Evolutionary conservation across 1,284 basidiomycete species (phyloP), one percentile per base, ranked within the genome.

Genomic region (Testicularia cyperi): DNA sequence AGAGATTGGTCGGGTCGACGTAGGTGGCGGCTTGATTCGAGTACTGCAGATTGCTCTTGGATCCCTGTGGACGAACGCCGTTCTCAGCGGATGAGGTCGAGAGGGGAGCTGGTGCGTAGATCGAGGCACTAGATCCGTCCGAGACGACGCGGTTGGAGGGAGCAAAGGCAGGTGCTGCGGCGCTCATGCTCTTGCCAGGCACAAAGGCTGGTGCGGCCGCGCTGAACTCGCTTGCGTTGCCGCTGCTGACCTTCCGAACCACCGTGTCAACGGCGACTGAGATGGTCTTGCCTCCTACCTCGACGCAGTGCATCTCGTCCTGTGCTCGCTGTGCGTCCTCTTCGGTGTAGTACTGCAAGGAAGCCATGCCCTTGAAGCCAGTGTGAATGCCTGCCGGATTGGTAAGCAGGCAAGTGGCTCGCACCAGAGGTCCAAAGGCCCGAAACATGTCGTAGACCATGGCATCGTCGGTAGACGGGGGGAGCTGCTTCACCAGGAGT

Each of bases 1-100:
- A 73, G 16, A 73, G 66, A 31, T 73, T 73, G 61, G 64, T 58
- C 5, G 70, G 70, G 36, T 73, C 70, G 44, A 71, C 61, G 27
- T 56, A 69, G 16, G 64, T 71, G 1, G 65, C 54, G 3, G 65
- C 60, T n/a, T 58, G 39, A 19, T 45, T 52, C 19, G 64, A 67
- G 51, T 68, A 70, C 34, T 61, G 58, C 28, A 70, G 52, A 10
- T 55, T 39, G 6, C 62, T 54, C 0, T 45, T 19, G 3, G 27
- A 30, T 65, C 52, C 5, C 40, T 47, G 24, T 48, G 23, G 31
- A 34, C 18, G 25, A 18, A 10, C 21, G n/a, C 34, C 30, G 29
- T 27, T 40, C 25, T 41, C 41, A 9, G 26, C 28, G 6, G 37
- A 3, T 2, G 49, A 27, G 2, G 56, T 37, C 14, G 42, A 29